A percentile compares a stretch with the other conserved stretches of the same genome.
Evolutionary conservation across 1,284 basidiomycete genomes (phyloP).

Genomic region (Coniferiporia weirii): DNA sequence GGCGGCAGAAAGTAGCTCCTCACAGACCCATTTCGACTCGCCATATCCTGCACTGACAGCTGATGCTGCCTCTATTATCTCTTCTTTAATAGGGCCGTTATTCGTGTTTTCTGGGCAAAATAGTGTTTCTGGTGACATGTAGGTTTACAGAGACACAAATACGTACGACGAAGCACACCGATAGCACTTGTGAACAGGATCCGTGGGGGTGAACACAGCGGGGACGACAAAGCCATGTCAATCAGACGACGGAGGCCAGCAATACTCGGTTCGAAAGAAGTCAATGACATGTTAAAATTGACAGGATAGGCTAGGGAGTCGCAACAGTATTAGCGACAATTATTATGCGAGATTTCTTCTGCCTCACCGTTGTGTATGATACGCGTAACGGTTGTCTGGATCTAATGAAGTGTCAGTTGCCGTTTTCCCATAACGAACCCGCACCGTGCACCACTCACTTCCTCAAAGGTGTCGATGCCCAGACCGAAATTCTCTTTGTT

Average conservation of each 20-base stretch:
- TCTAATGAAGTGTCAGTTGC: constrained; percentile 5
- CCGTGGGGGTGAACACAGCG: constrained; percentile 22
- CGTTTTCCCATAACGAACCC: background rate
- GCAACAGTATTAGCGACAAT: background rate
- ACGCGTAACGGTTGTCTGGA: constrained; percentile 15
- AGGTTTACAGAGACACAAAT: background rate
- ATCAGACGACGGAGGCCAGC: constrained; percentile 22
- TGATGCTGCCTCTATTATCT: constrained; percentile 21
- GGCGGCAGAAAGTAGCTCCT: constrained; percentile 26
- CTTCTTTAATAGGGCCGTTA: constrained; percentile 19
- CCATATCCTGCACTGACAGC: constrained; percentile 29
- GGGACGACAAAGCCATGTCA: constrained; percentile 28
- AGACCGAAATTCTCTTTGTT: constrained; percentile 24
- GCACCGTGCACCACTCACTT: constrained; percentile 21
- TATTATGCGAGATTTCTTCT: background rate
- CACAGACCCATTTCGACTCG: constrained; percentile 34
- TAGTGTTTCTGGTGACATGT: background rate
- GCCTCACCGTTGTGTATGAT: constrained; percentile 21
- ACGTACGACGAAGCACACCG: constrained; percentile 26
- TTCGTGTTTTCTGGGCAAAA: constrained; percentile 20
- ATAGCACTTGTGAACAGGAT: constrained; percentile 32
- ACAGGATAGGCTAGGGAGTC: constrained; percentile 30
- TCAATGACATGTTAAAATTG: constrained; percentile 30
- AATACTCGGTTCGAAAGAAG: constrained; percentile 24
- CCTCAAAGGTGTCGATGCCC: constrained; percentile 20